phyloP scores from a whole-genome alignment of 129 eudicot species.

The Escallonia herrerae region DNA sequence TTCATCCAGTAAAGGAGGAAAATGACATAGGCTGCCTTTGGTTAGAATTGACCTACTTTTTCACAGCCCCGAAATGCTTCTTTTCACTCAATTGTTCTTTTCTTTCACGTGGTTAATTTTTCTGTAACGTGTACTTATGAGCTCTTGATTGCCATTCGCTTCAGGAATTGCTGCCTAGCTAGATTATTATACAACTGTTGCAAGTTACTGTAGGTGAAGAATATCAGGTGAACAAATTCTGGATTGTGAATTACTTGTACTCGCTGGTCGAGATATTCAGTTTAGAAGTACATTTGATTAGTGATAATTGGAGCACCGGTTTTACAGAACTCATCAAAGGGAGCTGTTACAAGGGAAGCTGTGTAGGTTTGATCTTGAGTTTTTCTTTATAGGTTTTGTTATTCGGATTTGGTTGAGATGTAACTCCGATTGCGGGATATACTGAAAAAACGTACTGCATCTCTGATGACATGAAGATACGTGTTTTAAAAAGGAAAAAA shows the following conservation, averaged over 20 bases:
- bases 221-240: slow-evolving; percentile 23
- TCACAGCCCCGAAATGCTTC: too few relatives aligned
- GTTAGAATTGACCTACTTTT: too few relatives aligned
- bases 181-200: slow-evolving; percentile 23
- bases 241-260: slow-evolving; percentile 34
- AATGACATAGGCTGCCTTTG: too few relatives aligned
- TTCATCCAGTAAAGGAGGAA: too few relatives aligned
- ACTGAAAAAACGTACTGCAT: slow-evolving; percentile 24
- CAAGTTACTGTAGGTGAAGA: slow-evolving; percentile 31
- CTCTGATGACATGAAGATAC: slow-evolving; percentile 32
- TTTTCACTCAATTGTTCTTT: too few relatives aligned
- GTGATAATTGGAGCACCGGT: slow-evolving; percentile 46
- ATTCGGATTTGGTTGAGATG: slow-evolving; percentile 42
- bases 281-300: slow-evolving; percentile 58
- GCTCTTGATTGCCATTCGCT: slow-evolving; percentile 1
- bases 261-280: slow-evolving; percentile 28
- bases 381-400: slow-evolving; percentile 39
- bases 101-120: too few relatives aligned
- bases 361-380: slow-evolving; percentile 39
- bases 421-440: slow-evolving; percentile 31
- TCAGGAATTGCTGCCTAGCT: slow-evolving; percentile 87
- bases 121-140: not conserved
- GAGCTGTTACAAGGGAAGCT: slow-evolving; percentile 21
- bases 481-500: slow-evolving; percentile 12
- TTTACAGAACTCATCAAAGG: slow-evolving; percentile 41